Evolutionary conservation across 345 rosid species (phyloP), one percentile per base, ranked within the genome.

Genomic region (Luvunga scandens): DNA sequence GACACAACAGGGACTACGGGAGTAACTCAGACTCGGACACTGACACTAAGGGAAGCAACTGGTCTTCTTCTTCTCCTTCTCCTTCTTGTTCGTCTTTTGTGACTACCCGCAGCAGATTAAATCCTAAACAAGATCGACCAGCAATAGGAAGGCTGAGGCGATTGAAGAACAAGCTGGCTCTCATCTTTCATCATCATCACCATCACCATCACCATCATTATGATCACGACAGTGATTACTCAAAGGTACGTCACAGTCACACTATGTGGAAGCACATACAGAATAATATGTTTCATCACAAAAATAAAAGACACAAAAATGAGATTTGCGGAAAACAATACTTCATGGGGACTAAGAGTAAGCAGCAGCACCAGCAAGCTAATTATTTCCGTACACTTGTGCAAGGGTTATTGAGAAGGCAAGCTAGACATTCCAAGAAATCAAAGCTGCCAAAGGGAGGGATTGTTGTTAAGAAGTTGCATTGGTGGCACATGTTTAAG

Each of bases 151-250:
- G 81, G 72, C 48, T 91, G 73, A 88, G 76, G 76, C 86, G 91
- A 79, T 61, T 93, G 7, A 91, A 87, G 88, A 80, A 90, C 68
- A 93, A 86, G 81, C 66, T 93, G 5, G 92, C 92, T 8, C 82
- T 89, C 28, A 88, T 90, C 22, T 85, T 93, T 69, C 97, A 89
- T 60, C 97, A 91, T 30, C 89, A 90, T 56, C 92, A 90, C 30
- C 92, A 91, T 18, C 75, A 81, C 48, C 73, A 76, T 9, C 92
- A 89, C 10, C 75, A 72, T 13, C 61, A 72, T 0, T 33, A 70
- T 8, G 81, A 73, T 67, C 65, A 74, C 10, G 57, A 53, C 22
- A 19, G 21, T 53, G 22, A 16, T 6, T 18, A 5, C 57, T 34
- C 68, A 9, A 30, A 39, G n/a, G 67, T 12, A 21, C 21, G 24